Evolutionary conservation across 2,329 filamentous ascomycete genomes (phyloP), one percentile per base, ranked within the genome.

Genomic region (Neonectria ditissima): DNA sequence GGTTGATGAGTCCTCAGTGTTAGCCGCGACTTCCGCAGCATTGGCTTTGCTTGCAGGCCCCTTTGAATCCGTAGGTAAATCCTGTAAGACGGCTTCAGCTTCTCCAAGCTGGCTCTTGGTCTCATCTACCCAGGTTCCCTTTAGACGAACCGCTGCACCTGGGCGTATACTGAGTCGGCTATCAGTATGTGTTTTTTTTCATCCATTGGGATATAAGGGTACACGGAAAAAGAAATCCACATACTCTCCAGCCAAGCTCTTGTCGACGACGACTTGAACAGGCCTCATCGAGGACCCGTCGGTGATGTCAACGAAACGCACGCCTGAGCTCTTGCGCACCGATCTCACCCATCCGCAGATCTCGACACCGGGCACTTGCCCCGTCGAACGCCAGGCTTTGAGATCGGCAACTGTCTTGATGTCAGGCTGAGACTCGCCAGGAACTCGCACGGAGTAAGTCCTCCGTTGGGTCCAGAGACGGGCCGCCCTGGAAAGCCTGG

Each of bases 201-300:
- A 22, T 44, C 18, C 26, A 50, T 44, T 45, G 56, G 53, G 30
- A 50, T n/a, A 8, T n/a, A 56, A 32, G n/a, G 22, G 13, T 24
- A 55, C 41, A 37, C 18, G 18, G 13, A 57, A 51, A 54, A 65
- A 60, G 65, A 63, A 65, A 65, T 66, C 72, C 59, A 76, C 89
- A 77, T 85, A 97, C 93, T 89, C 87, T 79, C 89, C 84, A 69
- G 91, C 89, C 75, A 93, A 84, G 50, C 86, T 83, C 67, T 92
- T 90, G 58, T 88, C 88, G 70, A 97, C 81, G 50, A 97, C 89
- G 48, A 91, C 93, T 81, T 99, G 96, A 59, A 98, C 78, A 28
- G 92, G 84, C 65, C 90, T 84, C 69, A 92, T 83, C 44, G 92
- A 93, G 13, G 94, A 97, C 47, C 96, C 96, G 82, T 99, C 96